Percentiles rank a stretch among this genome's conserved stretches.
Evolutionary conservation across 2,329 filamentous ascomycete genomes (phyloP).

Genomic region (Capronia americana): DNA sequence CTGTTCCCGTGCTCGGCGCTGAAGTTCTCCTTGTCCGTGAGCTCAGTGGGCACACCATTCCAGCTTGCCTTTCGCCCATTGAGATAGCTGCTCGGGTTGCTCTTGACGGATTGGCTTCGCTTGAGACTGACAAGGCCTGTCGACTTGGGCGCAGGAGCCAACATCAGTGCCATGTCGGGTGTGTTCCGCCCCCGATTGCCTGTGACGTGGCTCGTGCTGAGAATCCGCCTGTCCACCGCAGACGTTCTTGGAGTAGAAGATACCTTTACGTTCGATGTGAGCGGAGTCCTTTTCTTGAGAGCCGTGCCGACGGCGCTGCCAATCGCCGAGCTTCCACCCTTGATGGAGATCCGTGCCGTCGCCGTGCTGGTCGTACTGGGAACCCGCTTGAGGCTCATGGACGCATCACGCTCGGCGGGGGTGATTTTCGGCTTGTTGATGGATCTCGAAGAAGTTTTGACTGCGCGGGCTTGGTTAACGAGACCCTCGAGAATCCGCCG

Average conservation of each 20-base stretch:
- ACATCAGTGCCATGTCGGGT: constrained; percentile 50
- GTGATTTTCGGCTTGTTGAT: constrained; percentile 40
- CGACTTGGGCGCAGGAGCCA: constrained; percentile 41
- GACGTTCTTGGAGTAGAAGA: constrained; percentile 51
- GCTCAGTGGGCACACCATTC: constrained; percentile 56
- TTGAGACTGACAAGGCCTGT: constrained; percentile 65
- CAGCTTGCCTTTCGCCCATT: constrained; percentile 72
- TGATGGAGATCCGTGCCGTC: constrained; percentile 50
- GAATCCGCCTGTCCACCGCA: constrained; percentile 74
- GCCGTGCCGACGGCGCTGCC: constrained; percentile 52
- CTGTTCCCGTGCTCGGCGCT: constrained; percentile 60
- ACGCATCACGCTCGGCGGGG: constrained; percentile 45
- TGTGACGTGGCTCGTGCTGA: constrained; percentile 88
- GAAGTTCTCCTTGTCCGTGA: constrained; percentile 67
- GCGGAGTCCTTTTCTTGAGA: constrained; percentile 59
- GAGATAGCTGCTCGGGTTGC: constrained; percentile 56
- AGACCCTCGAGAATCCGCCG: constrained; percentile 92
- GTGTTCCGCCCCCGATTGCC: constrained; percentile 63
- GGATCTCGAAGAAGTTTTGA: constrained; percentile 61
- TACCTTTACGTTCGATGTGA: constrained; percentile 48
- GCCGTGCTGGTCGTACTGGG: constrained; percentile 53
- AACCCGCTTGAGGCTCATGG: constrained; percentile 61
- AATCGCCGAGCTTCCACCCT: constrained; percentile 39
- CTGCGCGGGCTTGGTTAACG: constrained; percentile 85
- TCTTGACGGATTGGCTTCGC: constrained; percentile 79